Evolutionary conservation across 2,329 filamentous ascomycete genomes (phyloP).

Genomic region (Chrysoporthe deuterocubensis): DNA sequence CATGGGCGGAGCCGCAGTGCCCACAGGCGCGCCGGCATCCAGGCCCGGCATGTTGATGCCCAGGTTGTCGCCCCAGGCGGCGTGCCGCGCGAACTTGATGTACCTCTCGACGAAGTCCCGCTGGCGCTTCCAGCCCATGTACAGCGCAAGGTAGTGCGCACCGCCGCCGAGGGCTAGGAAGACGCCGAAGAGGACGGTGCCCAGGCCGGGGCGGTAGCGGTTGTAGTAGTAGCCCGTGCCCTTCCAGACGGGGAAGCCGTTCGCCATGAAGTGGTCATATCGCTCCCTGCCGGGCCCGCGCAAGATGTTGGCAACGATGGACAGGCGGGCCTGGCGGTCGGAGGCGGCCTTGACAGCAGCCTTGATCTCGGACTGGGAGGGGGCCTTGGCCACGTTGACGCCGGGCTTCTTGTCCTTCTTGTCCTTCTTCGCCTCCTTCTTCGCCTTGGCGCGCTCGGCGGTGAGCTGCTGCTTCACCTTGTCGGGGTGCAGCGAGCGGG

Average conservation of each 20-base stretch:
- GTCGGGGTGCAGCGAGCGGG: conserved; percentile 85
- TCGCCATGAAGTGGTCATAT: conserved; percentile 91
- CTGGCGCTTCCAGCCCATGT: conserved; percentile 87
- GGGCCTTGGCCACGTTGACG: conserved; percentile 70
- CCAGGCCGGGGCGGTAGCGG: conserved; percentile 87
- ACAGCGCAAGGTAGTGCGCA: conserved; percentile 83
- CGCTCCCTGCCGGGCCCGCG: conserved; percentile 79
- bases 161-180: conserved; percentile 83
- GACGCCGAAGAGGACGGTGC: conserved; percentile 79
- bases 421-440: conserved; percentile 52
- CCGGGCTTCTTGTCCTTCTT: conserved; percentile 60
- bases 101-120: conserved; percentile 90
- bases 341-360: conserved; percentile 79
- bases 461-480: conserved; percentile 88
- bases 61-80: conserved; percentile 86
- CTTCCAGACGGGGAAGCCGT: conserved; percentile 96
- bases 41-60: conserved; percentile 66
- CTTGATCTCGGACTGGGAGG: conserved; percentile 74
- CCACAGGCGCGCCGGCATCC: conserved; percentile 45
- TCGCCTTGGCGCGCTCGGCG: conserved; percentile 64
- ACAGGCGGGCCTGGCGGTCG: conserved; percentile 82
- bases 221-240: conserved; percentile 98
- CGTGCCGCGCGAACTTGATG: conserved; percentile 83
- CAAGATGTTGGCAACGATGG: conserved; percentile 84
- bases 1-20: conserved; percentile 43